Base-by-base conservation (phyloP, 2,329 filamentous ascomycete species). In the Sporothrix variecibatus region DNA sequence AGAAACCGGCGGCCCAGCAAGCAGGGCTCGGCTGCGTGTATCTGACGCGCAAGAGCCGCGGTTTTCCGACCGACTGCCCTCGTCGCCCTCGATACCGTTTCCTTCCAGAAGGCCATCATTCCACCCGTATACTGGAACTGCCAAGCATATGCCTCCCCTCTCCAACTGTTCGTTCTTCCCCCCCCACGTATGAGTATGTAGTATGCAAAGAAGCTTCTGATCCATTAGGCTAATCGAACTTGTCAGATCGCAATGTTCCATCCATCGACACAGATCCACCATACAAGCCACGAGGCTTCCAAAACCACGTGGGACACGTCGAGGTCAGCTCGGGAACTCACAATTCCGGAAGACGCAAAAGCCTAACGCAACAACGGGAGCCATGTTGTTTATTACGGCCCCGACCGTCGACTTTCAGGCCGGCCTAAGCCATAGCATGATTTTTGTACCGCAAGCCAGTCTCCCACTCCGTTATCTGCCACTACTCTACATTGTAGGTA, bases 151-250 rank as follows among this genome's bases (percentile, higher is more conserved):
- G 23, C 23, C 40, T 49, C 2, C 31, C 67, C n/a, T 31, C 20
- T 15, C 53, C 49, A 12, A 28, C 6, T 51, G 11, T 28, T 26
- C 8, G 17, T 12, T 17, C 23, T 31, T 26, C 53, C 53, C 28
- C 12, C 65, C 43, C 43, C 65, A 51, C 40, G 64, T 17, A 49
- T 26, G 28, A 40, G 38, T 9, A 7, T 8, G 28, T 2, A 49
- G 20, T 46, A 69, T 20, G 11, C 5, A 28, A 38, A 70, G n/a
- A 71, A 23, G 68, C 51, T 31, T 71, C 51, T 71, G 17, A 11
- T 56, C 28, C 67, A 70, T 70, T 56, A 70, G 67, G 49, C 67
- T 70, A 70, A 70, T 70, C 46, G 9, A 70, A 56, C 9, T 15
- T 20, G 31, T 70, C 67, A 70, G 49, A 70, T 31, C 49, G 4